A percentile compares a stretch with the other conserved stretches of the same genome.
phyloP scores from a whole-genome alignment of 805 yeast genomes.

The Wickerhamiella nectarea region DNA sequence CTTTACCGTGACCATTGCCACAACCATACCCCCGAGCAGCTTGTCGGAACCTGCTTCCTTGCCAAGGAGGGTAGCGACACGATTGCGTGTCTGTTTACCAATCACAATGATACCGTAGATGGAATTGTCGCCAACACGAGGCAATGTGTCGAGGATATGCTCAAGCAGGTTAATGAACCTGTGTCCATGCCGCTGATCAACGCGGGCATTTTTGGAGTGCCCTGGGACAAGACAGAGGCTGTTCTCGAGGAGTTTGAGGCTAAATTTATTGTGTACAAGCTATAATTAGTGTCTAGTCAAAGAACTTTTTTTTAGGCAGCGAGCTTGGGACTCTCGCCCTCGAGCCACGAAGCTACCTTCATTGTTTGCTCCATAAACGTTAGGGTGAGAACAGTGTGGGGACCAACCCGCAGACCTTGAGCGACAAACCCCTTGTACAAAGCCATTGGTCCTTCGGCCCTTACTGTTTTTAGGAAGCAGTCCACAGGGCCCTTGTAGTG shows the following conservation, averaged over 20 bases:
- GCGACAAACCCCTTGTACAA: conserved; percentile 93
- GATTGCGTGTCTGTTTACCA: conserved; percentile 64
- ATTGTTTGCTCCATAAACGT: conserved; percentile 94
- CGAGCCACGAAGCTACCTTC: conserved; percentile 39
- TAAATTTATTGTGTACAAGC: conserved; percentile 36
- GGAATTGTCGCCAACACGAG: conserved; percentile 41
- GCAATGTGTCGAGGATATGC: conserved; percentile 36
- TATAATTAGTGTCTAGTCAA: conserved; percentile 15
- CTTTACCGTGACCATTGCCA: conserved; percentile 36
- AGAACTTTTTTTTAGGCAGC: neutral
- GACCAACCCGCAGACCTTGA: conserved; percentile 81
- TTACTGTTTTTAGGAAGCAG: conserved; percentile 72
- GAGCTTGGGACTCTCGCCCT: conserved; percentile 20
- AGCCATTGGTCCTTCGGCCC: conserved; percentile 72
- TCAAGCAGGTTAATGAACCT: conserved; percentile 25
- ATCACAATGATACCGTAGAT: conserved; percentile 28
- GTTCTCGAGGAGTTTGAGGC: conserved; percentile 30
- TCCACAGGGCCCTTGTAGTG: conserved; percentile 78
- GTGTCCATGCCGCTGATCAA: conserved; percentile 66
- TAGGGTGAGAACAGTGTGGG: conserved; percentile 77
- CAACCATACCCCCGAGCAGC: conserved; percentile 19
- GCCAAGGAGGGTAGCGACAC: conserved; percentile 29
- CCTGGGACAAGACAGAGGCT: conserved; percentile 58
- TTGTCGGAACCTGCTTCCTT: conserved; percentile 45
- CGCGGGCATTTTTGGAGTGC: conserved; percentile 67